Conservation (phyloP, 345 rosid genomes). For the Carallia brachiata region DNA sequence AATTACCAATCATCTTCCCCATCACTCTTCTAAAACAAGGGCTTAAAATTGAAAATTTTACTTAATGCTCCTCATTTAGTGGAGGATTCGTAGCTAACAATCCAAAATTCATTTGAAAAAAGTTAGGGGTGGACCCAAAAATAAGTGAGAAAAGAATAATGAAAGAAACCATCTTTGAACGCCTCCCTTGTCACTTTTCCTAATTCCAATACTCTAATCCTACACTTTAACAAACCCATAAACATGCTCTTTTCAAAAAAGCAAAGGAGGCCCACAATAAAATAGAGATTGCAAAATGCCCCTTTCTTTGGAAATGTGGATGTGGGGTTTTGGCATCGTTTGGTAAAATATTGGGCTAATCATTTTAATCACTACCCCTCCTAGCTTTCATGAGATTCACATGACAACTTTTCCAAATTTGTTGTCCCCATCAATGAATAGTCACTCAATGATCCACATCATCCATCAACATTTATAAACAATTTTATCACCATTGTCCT, state of each 20-base stretch:
- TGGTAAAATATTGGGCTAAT: slow-evolving; percentile 38
- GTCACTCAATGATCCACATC: slow-evolving; percentile 29
- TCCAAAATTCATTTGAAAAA: slow-evolving; percentile 6
- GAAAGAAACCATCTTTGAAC: slow-evolving; percentile 41
- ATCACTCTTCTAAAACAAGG: too few relatives aligned
- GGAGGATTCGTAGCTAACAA: slow-evolving; percentile 32
- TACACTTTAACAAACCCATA: slow-evolving; percentile 43
- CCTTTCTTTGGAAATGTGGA: slow-evolving; percentile 32
- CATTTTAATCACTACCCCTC: slow-evolving; percentile 40
- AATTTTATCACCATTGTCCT: too few relatives aligned
- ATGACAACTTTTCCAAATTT: slow-evolving; percentile 26
- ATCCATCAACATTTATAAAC: slow-evolving; percentile 7
- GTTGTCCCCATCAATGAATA: slow-evolving; percentile 19
- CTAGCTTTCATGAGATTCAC: slow-evolving; percentile 34
- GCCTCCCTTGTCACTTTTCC: slow-evolving; percentile 27
- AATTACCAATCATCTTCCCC: too few relatives aligned
- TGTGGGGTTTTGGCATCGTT: slow-evolving; percentile 16
- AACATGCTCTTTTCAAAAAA: slow-evolving; percentile 42
- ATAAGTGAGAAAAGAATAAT: slow-evolving; percentile 33
- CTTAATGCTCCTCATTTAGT: slow-evolving; percentile 23
- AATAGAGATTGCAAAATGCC: background rate
- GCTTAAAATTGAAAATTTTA: too few relatives aligned
- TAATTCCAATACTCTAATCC: slow-evolving; percentile 42
- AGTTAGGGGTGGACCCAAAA: slow-evolving; percentile 26
- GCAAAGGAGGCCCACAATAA: slow-evolving; percentile 16